Base-by-base conservation (phyloP, 2,329 filamentous ascomycete species). In the Talaromyces verruculosus region DNA sequence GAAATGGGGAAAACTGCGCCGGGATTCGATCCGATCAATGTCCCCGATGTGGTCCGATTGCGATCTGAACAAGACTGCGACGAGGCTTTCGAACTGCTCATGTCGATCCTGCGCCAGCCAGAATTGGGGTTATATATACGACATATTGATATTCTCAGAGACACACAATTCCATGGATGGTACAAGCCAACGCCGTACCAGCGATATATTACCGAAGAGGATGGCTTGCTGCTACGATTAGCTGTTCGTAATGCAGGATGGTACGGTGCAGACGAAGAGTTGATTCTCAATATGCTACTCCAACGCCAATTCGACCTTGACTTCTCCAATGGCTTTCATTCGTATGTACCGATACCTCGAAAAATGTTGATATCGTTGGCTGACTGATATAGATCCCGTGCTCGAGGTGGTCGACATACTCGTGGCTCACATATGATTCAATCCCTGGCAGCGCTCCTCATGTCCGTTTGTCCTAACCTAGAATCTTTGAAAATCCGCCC, bases 361-460 rank as follows among this genome's bases (percentile, higher is more conserved):
- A 22, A 37, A 57, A 7, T 15, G 4, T 15, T 17, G 11, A 8
- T 28, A 43, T 58, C 6, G 11, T 22, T 25, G 19, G 11, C 28
- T 60, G 45, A 63, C 22, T 8, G 15, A 17, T 63, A 35, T 22
- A 66, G 60, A 8, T 66, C 65, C 22, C 55, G 60, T 33, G 60
- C 61, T 17, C 61, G 65, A 63, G 65, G 65, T 30, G 64, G 64
- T 30, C 51, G 65, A 39, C 65, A 66, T 43, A 63, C 65, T 22
- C 51, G 65, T n/a, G 65, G 65, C n/a, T 66, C 65, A 25, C 65
- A 66, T 39, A 66, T 66, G 25, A 63, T 66, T 6, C 65, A 66
- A 37, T 61, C 65, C 3, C 45, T 66, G 28, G 61, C 65, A 60
- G 65, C 61, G 30, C 41, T 66, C 47, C 47, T 66, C 17, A 63